Base-by-base conservation (phyloP, 805 yeast genomes). In the Saturnispora halmiae region DNA sequence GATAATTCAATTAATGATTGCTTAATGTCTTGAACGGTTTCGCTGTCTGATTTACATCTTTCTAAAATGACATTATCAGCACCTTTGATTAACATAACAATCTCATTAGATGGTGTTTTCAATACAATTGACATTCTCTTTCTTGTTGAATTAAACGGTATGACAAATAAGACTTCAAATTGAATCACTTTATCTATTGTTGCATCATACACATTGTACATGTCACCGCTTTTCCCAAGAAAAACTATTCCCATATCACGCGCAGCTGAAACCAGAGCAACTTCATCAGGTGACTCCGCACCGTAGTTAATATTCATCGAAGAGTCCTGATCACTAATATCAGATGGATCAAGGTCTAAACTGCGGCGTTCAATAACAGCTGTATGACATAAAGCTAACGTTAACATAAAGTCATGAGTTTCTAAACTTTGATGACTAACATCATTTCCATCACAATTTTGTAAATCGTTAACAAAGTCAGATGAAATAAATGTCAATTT, bases 261-360 rank as follows among this genome's bases (percentile, higher is more conserved):
- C 1, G 90, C 90, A 34, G 73, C 79, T 2, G 80, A 66, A n/a
- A 83, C 90, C 40, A 82, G 66, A 1, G 92, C 88, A 31, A 80
- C 76, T 56, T 82, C 94, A 62, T 82, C 94, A 0, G 94, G 94
- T 7, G 87, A 79, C 54, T 82, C 88, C 1, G 90, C 88, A 51
- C 81, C 79, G 61, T 75, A 79, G 22, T 67, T 67, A 31, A 76
- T 56, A 26, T 59, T 53, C 15, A 70, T 73, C 7, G n/a, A n/a
- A n/a, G n/a, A n/a, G n/a, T 61, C 59, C 2, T 54, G 55, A 35
- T 63, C 64, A 20, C 18, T 16, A 15, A 29, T 26, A n/a, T 54
- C 55, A 35, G 61, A 64, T 14, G n/a, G 14, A 11, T 37, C 27
- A 16, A 34, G 26, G 8, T 44, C 46, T 19, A 42, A 29, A 14